phyloP scores from a whole-genome alignment of 2,329 filamentous ascomycete species.

The Sclerotinia subarctica region DNA sequence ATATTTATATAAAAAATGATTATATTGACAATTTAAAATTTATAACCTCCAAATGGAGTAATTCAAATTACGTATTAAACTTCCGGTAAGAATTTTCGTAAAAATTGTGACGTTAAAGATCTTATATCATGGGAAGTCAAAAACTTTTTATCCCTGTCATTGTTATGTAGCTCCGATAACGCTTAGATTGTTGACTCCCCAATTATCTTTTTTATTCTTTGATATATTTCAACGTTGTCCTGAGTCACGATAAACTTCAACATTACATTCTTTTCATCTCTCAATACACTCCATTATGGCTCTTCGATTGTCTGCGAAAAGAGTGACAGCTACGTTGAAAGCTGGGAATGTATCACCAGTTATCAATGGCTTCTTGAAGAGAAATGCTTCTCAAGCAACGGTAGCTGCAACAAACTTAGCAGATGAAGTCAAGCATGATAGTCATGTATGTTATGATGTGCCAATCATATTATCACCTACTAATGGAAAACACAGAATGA shows the following conservation, averaged over 20 bases:
- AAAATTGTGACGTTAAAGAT: background rate
- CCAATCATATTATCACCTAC: slow-evolving; percentile 18
- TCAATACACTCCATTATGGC: slow-evolving; percentile 27
- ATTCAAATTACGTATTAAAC: background rate
- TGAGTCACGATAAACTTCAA: background rate
- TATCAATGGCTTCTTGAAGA: slow-evolving; percentile 31
- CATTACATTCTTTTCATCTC: background rate
- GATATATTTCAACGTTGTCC: background rate
- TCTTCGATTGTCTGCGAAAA: slow-evolving; percentile 36
- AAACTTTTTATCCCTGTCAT: slow-evolving; percentile 10
- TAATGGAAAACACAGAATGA: slow-evolving; percentile 27
- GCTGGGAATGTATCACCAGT: slow-evolving; percentile 28
- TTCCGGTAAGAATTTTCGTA: background rate
- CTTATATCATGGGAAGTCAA: background rate
- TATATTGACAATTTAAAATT: background rate
- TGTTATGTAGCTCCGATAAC: slow-evolving; percentile 17
- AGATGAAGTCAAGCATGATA: slow-evolving; percentile 39
- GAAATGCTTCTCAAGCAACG: slow-evolving; percentile 38
- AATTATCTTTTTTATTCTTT: slow-evolving; percentile 6
- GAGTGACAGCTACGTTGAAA: slow-evolving; percentile 33
- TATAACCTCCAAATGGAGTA: background rate
- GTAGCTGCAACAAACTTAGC: slow-evolving; percentile 41
- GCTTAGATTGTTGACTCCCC: slow-evolving; percentile 14
- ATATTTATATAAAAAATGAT: too few relatives aligned
- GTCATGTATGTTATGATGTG: slow-evolving; percentile 36